A percentile compares a stretch with the other conserved stretches of the same genome.
Evolutionary conservation across 2,329 filamentous ascomycete genomes (phyloP).

Genomic region (Thelonectria rubi): DNA sequence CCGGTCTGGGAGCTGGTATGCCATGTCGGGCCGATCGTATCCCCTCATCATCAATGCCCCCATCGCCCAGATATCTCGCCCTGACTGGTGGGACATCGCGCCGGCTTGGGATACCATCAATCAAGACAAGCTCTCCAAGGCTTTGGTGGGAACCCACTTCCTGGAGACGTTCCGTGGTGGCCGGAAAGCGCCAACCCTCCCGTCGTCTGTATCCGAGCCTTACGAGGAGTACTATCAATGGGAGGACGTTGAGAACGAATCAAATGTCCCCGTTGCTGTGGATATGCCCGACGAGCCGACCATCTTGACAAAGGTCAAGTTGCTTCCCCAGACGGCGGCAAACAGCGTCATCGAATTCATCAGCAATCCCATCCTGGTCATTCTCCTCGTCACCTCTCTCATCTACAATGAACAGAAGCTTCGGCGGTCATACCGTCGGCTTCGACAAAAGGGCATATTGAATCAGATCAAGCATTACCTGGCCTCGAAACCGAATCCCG

Average conservation of each 20-base stretch:
- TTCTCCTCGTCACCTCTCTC: constrained; percentile 54
- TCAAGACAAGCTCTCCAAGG: constrained; percentile 63
- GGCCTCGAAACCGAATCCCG: constrained; percentile 7
- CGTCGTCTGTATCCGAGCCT: constrained; percentile 44
- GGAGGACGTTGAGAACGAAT: constrained; percentile 48
- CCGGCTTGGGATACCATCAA: constrained; percentile 52
- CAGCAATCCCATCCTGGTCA: constrained; percentile 62
- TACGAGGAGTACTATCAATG: constrained; percentile 30
- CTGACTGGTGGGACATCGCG: constrained; percentile 59
- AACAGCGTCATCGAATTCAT: constrained; percentile 64
- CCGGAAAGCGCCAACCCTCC: constrained; percentile 51
- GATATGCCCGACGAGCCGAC: constrained; percentile 49
- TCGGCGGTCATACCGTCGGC: constrained; percentile 50
- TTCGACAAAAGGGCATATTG: constrained; percentile 43
- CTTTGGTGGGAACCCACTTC: constrained; percentile 76
- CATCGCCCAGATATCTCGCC: constrained; percentile 54
- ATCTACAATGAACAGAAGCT: constrained; percentile 58
- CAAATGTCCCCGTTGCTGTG: constrained; percentile 43
- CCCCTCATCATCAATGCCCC: constrained; percentile 81
- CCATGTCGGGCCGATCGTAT: constrained; percentile 86
- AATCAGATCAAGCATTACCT: constrained; percentile 38
- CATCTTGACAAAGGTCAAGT: constrained; percentile 60
- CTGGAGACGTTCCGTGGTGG: constrained; percentile 55
- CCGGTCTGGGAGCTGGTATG: constrained; percentile 89
- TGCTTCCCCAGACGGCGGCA: constrained; percentile 59